phyloP scores from a whole-genome alignment of 345 rosid species.

The Excoecaria agallocha region DNA sequence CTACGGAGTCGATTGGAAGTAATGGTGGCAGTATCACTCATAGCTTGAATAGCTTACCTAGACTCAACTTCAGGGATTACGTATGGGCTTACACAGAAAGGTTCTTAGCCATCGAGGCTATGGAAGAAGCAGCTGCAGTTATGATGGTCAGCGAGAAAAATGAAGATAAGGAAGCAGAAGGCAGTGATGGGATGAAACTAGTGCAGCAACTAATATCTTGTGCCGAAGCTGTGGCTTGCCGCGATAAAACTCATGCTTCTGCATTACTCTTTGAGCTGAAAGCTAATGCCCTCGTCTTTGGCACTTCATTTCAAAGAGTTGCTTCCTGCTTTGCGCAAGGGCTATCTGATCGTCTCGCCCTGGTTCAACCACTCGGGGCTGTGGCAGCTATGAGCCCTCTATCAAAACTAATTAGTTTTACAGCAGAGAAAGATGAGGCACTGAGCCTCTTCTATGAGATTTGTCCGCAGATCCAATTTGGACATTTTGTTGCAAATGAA shows the following conservation, averaged over 20 bases:
- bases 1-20: neutral
- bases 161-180: constrained; percentile 24
- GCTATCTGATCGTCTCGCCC: constrained; percentile 45
- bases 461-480: constrained; percentile 55
- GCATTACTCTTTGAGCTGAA: constrained; percentile 40
- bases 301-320: constrained; percentile 59
- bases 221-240: constrained; percentile 60
- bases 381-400: constrained; percentile 23
- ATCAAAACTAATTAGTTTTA: constrained; percentile 34
- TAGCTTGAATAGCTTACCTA: constrained; percentile 27
- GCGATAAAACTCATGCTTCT: constrained; percentile 44
- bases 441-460: constrained; percentile 48
- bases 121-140: constrained; percentile 37
- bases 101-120: constrained; percentile 43
- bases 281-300: constrained; percentile 43
- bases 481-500: constrained; percentile 56
- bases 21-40: neutral
- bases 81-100: constrained; percentile 41
- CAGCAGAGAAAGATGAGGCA: constrained; percentile 53
- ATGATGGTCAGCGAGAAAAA: constrained; percentile 7
- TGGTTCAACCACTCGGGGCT: constrained; percentile 46
- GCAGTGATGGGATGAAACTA: constrained; percentile 40
- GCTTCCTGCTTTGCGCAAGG: constrained; percentile 73
- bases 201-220: constrained; percentile 53
- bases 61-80: constrained; percentile 45